Evolutionary conservation across 768 basidiomycete species (phyloP).

Genomic region (Termitomyces sp.): DNA sequence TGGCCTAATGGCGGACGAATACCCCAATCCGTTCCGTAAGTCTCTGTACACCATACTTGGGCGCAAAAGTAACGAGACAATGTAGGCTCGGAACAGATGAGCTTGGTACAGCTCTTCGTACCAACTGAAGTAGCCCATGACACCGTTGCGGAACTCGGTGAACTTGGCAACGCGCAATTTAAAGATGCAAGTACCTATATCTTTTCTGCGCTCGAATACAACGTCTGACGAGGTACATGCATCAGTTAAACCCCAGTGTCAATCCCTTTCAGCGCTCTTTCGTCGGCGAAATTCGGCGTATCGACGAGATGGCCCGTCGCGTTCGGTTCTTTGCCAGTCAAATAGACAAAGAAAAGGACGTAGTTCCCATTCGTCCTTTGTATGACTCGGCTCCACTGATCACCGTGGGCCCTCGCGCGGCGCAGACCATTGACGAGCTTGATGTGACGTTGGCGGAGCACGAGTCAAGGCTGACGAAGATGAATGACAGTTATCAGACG

Average conservation of each 20-base stretch:
- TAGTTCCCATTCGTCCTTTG: slow-evolving; percentile 77
- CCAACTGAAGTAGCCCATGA: slow-evolving; percentile 98
- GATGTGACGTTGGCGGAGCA: slow-evolving; percentile 84
- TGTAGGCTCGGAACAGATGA: slow-evolving; percentile 95
- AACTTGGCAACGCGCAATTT: slow-evolving; percentile 94
- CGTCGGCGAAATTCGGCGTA: slow-evolving; percentile 89
- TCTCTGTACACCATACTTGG: slow-evolving; percentile 8
- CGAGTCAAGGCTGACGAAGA: slow-evolving; percentile 75
- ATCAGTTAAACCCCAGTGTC: slow-evolving; percentile 85
- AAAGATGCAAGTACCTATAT: slow-evolving; percentile 62
- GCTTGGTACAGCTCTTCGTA: slow-evolving; percentile 93
- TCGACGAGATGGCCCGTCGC: slow-evolving; percentile 95
- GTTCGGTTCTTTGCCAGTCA: slow-evolving; percentile 86
- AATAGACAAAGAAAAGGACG: slow-evolving; percentile 81
- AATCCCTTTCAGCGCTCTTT: slow-evolving; percentile 99
- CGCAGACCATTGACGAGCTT: slow-evolving; percentile 91
- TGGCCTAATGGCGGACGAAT: slow-evolving; percentile 64
- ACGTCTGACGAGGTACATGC: slow-evolving; percentile 2
- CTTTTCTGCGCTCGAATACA: neutral
- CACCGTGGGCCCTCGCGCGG: slow-evolving; percentile 87
- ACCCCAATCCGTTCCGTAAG: slow-evolving; percentile 82
- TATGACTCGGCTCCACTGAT: slow-evolving; percentile 83
- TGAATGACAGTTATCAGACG: slow-evolving; percentile 92
- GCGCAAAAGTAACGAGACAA: slow-evolving; percentile 2
- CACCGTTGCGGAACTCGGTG: slow-evolving; percentile 91